Conservation (phyloP, 2,329 filamentous ascomycete species). For the Raffaelea albimanens region DNA sequence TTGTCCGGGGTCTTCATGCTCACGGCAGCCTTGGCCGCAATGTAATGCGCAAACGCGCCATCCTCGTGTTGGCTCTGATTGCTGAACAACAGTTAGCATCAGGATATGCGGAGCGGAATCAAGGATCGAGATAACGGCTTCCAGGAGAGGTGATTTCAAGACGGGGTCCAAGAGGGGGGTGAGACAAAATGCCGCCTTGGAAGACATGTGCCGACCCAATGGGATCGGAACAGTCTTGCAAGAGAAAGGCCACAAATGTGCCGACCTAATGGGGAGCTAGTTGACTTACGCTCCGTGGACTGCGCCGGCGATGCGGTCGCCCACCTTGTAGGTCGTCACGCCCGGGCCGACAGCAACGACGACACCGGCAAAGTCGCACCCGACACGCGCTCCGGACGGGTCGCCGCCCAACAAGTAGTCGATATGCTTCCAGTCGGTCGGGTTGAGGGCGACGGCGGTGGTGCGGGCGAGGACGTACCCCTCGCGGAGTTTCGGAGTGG, state of each 20-base stretch:
- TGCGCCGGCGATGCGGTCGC: conserved; percentile 36
- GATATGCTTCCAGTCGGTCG: conserved; percentile 20
- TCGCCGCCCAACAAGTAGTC: conserved; percentile 4
- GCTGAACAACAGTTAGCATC: conserved; percentile 5
- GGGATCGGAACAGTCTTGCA: too few species aligned
- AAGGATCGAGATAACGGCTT: too few species aligned
- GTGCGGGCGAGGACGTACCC: conserved; percentile 18
- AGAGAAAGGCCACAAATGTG: too few species aligned
- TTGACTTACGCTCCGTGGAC: conserved; percentile 24
- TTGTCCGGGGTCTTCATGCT: conserved; percentile 34
- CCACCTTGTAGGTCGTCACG: conserved; percentile 31
- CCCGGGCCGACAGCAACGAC: conserved; percentile 34
- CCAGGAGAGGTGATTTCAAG: too few species aligned
- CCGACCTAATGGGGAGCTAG: too few species aligned
- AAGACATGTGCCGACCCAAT: too few species aligned
- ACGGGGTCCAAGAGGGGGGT: too few species aligned
- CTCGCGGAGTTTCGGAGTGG: conserved; percentile 16
- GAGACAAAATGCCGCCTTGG: too few species aligned
- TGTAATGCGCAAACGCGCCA: conserved; percentile 32
- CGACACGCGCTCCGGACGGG: conserved; percentile 5
- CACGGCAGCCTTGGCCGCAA: conserved; percentile 27
- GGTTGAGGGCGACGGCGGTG: conserved; percentile 19
- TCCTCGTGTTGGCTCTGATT: conserved; percentile 27
- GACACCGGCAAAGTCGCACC: conserved; percentile 38
- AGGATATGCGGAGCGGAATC: too few species aligned